These are phyloP conservation scores for Raphanus raphanistrum DNA, from an alignment of 345 rosid genomes.

Conservation along the genomic window DNA sequence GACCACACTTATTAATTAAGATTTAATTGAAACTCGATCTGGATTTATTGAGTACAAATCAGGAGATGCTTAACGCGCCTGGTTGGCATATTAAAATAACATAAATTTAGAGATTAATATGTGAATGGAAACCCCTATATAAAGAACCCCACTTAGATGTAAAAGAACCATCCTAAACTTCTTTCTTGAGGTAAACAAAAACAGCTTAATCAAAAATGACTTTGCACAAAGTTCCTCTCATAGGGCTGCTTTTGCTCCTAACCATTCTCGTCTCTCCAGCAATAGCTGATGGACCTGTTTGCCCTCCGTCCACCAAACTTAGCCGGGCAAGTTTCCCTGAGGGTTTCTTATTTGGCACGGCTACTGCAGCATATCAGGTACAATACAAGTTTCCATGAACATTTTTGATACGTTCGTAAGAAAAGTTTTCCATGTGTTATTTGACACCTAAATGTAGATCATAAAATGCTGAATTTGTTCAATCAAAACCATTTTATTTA, in stretches of 20 bases:
- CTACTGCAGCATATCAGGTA: slow-evolving; percentile 29
- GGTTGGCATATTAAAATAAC: neutral
- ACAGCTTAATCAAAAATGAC: neutral
- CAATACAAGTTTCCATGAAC: neutral
- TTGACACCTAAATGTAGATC: neutral
- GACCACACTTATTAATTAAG: neutral
- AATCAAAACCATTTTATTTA: neutral
- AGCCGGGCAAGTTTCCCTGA: slow-evolving; percentile 24
- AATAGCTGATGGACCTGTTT: slow-evolving; percentile 17
- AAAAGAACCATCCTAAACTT: neutral
- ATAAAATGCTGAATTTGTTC: neutral
- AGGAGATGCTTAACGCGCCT: neutral
- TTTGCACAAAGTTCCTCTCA: slow-evolving; percentile 5
- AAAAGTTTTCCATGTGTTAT: neutral
- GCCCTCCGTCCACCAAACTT: slow-evolving; percentile 14
- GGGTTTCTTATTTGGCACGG: slow-evolving; percentile 35
- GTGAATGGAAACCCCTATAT: neutral
- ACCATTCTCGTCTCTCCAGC: neutral
- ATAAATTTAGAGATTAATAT: neutral
- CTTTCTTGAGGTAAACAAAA: neutral
- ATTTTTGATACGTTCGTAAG: neutral
- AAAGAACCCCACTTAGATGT: neutral
- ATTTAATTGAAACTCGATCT: neutral
- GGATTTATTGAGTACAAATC: neutral
- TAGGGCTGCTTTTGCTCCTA: slow-evolving; percentile 26